Evolutionary conservation across 2,329 filamentous ascomycete genomes (phyloP).

Genomic region (Dendrostoma leiphaemia): DNA sequence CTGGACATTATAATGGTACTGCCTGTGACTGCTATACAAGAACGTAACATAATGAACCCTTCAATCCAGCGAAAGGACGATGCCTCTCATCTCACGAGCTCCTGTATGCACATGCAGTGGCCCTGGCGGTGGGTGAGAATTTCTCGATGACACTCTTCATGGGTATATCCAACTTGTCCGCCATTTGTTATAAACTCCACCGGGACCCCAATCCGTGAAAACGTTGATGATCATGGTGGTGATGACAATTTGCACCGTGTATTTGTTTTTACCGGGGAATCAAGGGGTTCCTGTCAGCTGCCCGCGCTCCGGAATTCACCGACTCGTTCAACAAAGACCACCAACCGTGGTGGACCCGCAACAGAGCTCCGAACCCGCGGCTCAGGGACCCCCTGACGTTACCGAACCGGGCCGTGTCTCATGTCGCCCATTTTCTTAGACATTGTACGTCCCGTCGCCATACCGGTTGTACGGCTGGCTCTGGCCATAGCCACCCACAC

Average conservation of each 20-base stretch:
- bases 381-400: neutral
- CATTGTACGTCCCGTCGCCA: conserved; percentile 16
- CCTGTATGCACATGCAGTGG: neutral
- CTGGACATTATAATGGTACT: conserved; percentile 7
- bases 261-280: neutral
- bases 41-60: neutral
- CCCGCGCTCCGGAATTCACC: no score
- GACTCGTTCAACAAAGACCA: no score
- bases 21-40: neutral
- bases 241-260: neutral
- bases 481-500: neutral
- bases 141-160: neutral
- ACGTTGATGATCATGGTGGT: neutral
- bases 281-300: neutral
- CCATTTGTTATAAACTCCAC: neutral
- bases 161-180: conserved; percentile 16
- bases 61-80: neutral
- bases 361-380: no score
- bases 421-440: no score
- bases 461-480: neutral
- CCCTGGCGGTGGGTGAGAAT: neutral
- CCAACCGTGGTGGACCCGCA: no score
- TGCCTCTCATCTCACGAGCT: neutral
- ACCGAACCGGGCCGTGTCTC: no score
- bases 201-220: neutral